These are phyloP conservation scores for Pythium dissotocum DNA, from an alignment of 352 stramenopile genomes.

Conservation along the genomic window DNA sequence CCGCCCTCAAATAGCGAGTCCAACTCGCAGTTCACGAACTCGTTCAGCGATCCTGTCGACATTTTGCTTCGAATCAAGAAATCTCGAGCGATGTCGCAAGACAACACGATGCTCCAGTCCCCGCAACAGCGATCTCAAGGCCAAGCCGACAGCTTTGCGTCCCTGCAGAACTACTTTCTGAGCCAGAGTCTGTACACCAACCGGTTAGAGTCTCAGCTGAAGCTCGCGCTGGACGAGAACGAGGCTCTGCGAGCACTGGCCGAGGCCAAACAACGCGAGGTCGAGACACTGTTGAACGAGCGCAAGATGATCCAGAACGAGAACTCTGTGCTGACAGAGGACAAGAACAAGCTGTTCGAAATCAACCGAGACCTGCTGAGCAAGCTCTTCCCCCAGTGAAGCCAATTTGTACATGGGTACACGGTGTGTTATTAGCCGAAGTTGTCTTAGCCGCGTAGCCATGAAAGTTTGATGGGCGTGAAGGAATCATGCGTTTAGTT, in stretches of 20 bases:
- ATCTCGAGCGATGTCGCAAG: slow-evolving; percentile 38
- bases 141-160: slow-evolving; percentile 53
- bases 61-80: slow-evolving; percentile 80
- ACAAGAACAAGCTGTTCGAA: slow-evolving; percentile 82
- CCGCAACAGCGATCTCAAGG: slow-evolving; percentile 40
- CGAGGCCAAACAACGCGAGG: slow-evolving; percentile 53
- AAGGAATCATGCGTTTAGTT: slow-evolving; percentile 11
- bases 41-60: slow-evolving; percentile 75
- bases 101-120: slow-evolving; percentile 33
- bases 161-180: slow-evolving; percentile 72
- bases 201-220: slow-evolving; percentile 70
- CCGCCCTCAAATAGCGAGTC: neutral
- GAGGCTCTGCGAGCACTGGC: slow-evolving; percentile 51
- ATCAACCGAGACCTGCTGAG: slow-evolving; percentile 70
- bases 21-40: slow-evolving; percentile 45
- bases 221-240: slow-evolving; percentile 66
- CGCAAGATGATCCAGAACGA: slow-evolving; percentile 68
- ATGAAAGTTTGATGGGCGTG: neutral
- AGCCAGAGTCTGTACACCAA: slow-evolving; percentile 73
- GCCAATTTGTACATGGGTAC: neutral
- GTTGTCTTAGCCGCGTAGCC: neutral
- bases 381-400: slow-evolving; percentile 71
- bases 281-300: slow-evolving; percentile 52
- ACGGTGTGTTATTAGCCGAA: neutral
- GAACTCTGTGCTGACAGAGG: slow-evolving; percentile 62